phyloP scores from a whole-genome alignment of 257 asterid genomes.

The Nicotiana noctiflora region DNA sequence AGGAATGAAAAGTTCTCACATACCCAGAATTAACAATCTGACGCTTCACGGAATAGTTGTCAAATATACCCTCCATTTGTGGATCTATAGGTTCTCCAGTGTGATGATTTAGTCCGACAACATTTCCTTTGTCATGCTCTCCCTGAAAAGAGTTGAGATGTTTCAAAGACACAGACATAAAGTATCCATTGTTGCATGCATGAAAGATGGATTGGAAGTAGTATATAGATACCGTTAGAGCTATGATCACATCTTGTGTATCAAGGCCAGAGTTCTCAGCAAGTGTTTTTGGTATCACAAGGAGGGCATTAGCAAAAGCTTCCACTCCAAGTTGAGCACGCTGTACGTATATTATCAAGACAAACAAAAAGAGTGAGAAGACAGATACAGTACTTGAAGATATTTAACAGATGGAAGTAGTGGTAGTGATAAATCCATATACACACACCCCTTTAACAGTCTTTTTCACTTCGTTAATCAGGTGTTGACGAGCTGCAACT shows the following conservation, averaged over 20 bases:
- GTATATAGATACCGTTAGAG: constrained; percentile 53
- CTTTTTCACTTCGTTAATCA: constrained; percentile 88
- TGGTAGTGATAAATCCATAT: background rate
- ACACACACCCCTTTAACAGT: constrained; percentile 83
- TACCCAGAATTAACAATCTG: constrained; percentile 89
- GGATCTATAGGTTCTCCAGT: constrained; percentile 96
- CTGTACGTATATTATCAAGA: constrained; percentile 27
- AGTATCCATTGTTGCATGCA: background rate
- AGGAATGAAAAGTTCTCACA: constrained; percentile 7
- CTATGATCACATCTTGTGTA: constrained; percentile 90
- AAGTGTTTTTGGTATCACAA: constrained; percentile 83
- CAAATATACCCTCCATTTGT: constrained; percentile 95
- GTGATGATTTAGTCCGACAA: constrained; percentile 83
- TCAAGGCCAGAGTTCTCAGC: constrained; percentile 99
- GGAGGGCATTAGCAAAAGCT: constrained; percentile 97
- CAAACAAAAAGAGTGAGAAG: background rate
- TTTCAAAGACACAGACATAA: background rate
- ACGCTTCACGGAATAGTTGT: constrained; percentile 88
- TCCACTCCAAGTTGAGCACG: constrained; percentile 96
- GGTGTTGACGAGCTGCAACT: constrained; percentile 89
- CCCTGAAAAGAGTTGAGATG: constrained; percentile 43
- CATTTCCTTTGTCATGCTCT: constrained; percentile 84
- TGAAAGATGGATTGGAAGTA: background rate
- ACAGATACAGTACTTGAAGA: background rate
- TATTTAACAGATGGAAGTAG: background rate